A percentile compares a stretch with the other conserved stretches of the same genome.
Evolutionary conservation across 306 rosid species (phyloP).

Genomic region (Sicyos edulis): DNA sequence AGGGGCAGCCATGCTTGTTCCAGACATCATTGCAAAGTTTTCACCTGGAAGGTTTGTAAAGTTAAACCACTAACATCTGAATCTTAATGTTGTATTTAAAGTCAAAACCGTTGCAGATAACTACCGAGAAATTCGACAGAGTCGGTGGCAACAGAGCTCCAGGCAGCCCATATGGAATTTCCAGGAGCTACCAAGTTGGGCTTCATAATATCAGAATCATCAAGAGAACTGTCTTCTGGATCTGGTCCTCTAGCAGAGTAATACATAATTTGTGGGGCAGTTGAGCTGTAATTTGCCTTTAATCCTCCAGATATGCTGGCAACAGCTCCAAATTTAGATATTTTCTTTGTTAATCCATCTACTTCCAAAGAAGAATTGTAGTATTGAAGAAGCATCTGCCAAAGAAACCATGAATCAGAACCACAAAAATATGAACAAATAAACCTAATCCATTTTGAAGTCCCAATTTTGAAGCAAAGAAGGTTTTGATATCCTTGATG

Average conservation of each 20-base stretch:
- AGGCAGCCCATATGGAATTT: slow-evolving; percentile 86
- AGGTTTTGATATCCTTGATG: too few species aligned
- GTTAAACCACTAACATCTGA: background rate
- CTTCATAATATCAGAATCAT: slow-evolving; percentile 75
- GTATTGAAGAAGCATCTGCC: slow-evolving; percentile 67
- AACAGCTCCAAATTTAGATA: slow-evolving; percentile 65
- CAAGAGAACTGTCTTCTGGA: slow-evolving; percentile 75
- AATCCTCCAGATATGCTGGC: slow-evolving; percentile 72
- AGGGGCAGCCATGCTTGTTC: slow-evolving; percentile 99
- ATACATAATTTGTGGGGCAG: slow-evolving; percentile 82
- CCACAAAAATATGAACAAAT: slow-evolving; percentile 9
- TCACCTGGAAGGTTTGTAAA: slow-evolving; percentile 52
- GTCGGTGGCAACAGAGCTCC: slow-evolving; percentile 85
- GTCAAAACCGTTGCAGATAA: too few species aligned
- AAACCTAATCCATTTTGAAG: background rate
- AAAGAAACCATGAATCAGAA: slow-evolving; percentile 25
- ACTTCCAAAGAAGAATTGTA: slow-evolving; percentile 83
- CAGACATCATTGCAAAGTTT: slow-evolving; percentile 90
- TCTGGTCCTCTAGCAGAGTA: slow-evolving; percentile 99
- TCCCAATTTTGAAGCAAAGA: background rate
- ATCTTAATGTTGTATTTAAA: background rate
- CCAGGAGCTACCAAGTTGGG: slow-evolving; percentile 99
- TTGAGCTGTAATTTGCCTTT: slow-evolving; percentile 50
- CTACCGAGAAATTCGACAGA: slow-evolving; percentile 76
- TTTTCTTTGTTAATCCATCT: slow-evolving; percentile 47